Evolutionary conservation across 2,329 filamentous ascomycete genomes (phyloP).

Genomic region (Thielaviopsis euricoi): DNA sequence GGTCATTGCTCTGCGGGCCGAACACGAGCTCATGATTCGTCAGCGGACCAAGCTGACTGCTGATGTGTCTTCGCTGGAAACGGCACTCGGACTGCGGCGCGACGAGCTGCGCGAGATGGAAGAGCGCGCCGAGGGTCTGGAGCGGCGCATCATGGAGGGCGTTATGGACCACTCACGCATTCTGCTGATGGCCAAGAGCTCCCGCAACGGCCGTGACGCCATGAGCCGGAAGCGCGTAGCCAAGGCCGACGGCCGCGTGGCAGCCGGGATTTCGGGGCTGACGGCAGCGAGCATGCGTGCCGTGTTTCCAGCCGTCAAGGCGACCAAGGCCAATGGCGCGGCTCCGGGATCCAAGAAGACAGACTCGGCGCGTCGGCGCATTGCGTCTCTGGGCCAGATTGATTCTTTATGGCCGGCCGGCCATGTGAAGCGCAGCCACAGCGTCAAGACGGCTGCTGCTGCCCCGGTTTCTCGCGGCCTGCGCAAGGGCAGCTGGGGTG

Average conservation of each 20-base stretch:
- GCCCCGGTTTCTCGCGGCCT: constrained; percentile 22
- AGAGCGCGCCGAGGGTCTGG: constrained; percentile 67
- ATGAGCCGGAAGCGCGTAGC: constrained; percentile 42
- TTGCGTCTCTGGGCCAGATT: constrained; percentile 83
- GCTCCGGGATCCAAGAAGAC: constrained; percentile 18
- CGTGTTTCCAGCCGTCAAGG: constrained; percentile 16
- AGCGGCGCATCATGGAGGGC: constrained; percentile 83
- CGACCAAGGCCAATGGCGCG: neutral
- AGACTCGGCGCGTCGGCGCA: constrained; percentile 52
- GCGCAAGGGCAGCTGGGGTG: constrained; percentile 57
- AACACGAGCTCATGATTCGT: constrained; percentile 58
- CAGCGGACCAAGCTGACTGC: constrained; percentile 69
- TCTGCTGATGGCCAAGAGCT: constrained; percentile 58
- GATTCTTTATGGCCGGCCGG: constrained; percentile 52
- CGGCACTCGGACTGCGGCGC: constrained; percentile 69
- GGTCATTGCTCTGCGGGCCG: constrained; percentile 42
- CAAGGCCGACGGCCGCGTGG: constrained; percentile 11
- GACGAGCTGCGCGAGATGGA: constrained; percentile 91
- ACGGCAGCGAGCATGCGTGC: constrained; percentile 33
- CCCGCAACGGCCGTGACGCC: constrained; percentile 30
- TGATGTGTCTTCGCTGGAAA: constrained; percentile 82
- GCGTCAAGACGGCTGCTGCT: constrained; percentile 36
- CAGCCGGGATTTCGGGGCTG: neutral
- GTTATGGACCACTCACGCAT: constrained; percentile 92
- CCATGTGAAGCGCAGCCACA: constrained; percentile 61